Evolutionary conservation across 495 filamentous ascomycete genomes (phyloP).

Genomic region (Penicillium ochrochloron): DNA sequence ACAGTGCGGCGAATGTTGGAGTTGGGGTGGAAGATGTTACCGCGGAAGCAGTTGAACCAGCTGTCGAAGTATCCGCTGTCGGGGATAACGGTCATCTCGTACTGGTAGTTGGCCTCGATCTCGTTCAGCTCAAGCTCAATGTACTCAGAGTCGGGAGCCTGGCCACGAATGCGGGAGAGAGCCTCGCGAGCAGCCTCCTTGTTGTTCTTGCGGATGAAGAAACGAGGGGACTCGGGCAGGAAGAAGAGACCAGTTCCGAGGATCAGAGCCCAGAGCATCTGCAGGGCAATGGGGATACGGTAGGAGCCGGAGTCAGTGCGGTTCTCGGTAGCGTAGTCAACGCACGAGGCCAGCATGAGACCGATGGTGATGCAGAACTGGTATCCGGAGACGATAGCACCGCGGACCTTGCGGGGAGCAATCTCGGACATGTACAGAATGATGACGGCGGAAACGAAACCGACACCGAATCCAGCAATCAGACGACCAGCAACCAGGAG

Average conservation of each 20-base stretch:
- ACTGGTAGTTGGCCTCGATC: slow-evolving; percentile 77
- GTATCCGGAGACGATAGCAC: slow-evolving; percentile 70
- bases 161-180: slow-evolving; percentile 49
- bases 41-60: slow-evolving; percentile 72
- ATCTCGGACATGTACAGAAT: slow-evolving; percentile 76
- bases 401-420: slow-evolving; percentile 65
- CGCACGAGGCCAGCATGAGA: slow-evolving; percentile 71
- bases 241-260: slow-evolving; percentile 67
- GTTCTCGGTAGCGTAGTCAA: slow-evolving; percentile 70
- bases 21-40: slow-evolving; percentile 61
- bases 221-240: slow-evolving; percentile 78
- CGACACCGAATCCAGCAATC: slow-evolving; percentile 73
- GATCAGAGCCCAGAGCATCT: slow-evolving; percentile 70
- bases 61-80: slow-evolving; percentile 60
- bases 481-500: slow-evolving; percentile 72
- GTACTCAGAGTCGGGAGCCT: slow-evolving; percentile 61
- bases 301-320: slow-evolving; percentile 67
- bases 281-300: slow-evolving; percentile 71
- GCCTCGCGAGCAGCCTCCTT: slow-evolving; percentile 42
- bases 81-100: slow-evolving; percentile 64
- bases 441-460: slow-evolving; percentile 74
- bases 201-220: slow-evolving; percentile 62
- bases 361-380: slow-evolving; percentile 76
- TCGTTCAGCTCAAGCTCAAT: slow-evolving; percentile 72
- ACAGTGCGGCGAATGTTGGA: slow-evolving; percentile 75